These are phyloP conservation scores for Solanum sejunctum DNA, from an alignment of 257 asterid species.

Conservation along the genomic window DNA sequence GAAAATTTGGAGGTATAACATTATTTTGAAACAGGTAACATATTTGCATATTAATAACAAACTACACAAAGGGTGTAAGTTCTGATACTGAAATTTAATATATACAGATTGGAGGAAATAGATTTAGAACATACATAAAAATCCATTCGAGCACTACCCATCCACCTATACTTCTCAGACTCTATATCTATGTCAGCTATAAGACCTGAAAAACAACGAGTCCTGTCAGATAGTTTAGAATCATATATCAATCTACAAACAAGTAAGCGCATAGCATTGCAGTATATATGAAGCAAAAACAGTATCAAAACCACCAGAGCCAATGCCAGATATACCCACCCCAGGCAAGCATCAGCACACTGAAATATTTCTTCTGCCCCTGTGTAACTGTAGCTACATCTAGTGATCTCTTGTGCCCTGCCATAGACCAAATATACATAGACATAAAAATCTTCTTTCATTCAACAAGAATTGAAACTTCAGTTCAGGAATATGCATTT, in stretches of 20 bases:
- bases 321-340: slow-evolving; percentile 31
- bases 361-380: slow-evolving; percentile 53
- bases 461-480: neutral
- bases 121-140: slow-evolving; percentile 57
- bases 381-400: slow-evolving; percentile 78
- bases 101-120: neutral
- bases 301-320: neutral
- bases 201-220: slow-evolving; percentile 43
- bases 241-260: neutral
- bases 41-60: neutral
- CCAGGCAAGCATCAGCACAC: slow-evolving; percentile 95
- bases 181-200: slow-evolving; percentile 95
- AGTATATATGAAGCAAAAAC: neutral
- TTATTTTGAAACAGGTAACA: neutral
- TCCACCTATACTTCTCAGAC: slow-evolving; percentile 97
- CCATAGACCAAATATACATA: slow-evolving; percentile 11
- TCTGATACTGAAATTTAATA: neutral
- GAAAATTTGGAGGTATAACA: neutral
- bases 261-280: neutral
- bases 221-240: neutral
- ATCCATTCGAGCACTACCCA: slow-evolving; percentile 96
- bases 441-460: neutral
- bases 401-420: slow-evolving; percentile 72
- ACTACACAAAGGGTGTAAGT: neutral
- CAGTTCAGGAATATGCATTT: neutral